Evolutionary conservation across 257 asterid species (phyloP).

Genomic region (Fraxinus pennsylvanica): DNA sequence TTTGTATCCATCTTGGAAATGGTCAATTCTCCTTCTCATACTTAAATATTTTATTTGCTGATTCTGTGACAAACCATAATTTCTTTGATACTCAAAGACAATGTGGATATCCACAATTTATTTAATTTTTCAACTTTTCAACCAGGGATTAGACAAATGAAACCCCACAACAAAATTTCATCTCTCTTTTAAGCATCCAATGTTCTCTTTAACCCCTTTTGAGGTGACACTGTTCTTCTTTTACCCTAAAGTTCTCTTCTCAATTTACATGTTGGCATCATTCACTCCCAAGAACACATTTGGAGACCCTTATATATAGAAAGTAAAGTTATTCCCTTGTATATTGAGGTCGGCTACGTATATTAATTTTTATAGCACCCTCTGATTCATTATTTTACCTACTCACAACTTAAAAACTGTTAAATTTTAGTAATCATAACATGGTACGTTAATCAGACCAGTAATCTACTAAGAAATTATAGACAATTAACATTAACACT

Average conservation of each 20-base stretch:
- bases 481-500: no score
- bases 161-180: conserved; percentile 56
- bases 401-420: no score
- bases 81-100: conserved; percentile 60
- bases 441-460: no score
- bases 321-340: background rate
- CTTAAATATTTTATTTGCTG: conserved; percentile 26
- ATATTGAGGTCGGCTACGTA: background rate
- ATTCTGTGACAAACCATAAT: conserved; percentile 88
- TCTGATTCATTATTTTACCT: background rate
- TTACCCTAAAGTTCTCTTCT: conserved; percentile 1
- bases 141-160: conserved; percentile 51
- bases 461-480: no score
- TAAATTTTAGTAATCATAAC: no score
- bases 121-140: conserved; percentile 6
- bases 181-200: conserved; percentile 67
- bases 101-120: conserved; percentile 51
- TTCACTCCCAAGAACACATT: conserved; percentile 31
- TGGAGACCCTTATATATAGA: conserved; percentile 8
- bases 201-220: conserved; percentile 64
- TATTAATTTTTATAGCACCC: background rate
- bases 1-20: conserved; percentile 48
- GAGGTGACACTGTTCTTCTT: conserved; percentile 37
- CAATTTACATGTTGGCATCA: background rate
- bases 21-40: conserved; percentile 29